Base-by-base conservation (phyloP, 2,329 filamentous ascomycete species). In the Fusarium mundagurra region DNA sequence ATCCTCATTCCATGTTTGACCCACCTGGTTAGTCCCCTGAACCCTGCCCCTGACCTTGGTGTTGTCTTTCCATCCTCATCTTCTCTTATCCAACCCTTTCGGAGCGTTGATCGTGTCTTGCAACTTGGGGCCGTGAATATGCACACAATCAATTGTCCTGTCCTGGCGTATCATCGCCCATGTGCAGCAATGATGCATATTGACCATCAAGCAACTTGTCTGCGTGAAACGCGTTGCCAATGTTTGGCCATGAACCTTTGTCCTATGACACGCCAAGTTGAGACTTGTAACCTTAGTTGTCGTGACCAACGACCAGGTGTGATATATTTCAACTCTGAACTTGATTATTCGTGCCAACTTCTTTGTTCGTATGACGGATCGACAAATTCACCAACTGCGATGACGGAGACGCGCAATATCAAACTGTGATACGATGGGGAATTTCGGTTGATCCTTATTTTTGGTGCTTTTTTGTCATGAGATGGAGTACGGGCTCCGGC, bases 371-470 rank as follows among this genome's bases (percentile, higher is more conserved):
- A 44, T 61, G 41, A 50, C 34, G 44, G 63, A 74, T 72, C 59
- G 31, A 59, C 55, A 45, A 39, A 34, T n/a, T 31, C 54, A 31
- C 34, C 66, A 60, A 33, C 39, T 47, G 29, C 36, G 34, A 60
- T 65, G 59, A 41, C 43, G 61, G 50, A 58, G 31, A 33, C 14
- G 43, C 33, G 41, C 47, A 44, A 67, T 64, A 53, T 36, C 64
- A 48, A 33, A 51, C 41, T 44, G 55, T 34, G 62, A 60, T 51
- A 72, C 48, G 55, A 74, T 69, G 41, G 64, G 59, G 62, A 72
- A 69, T 64, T 24, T 68, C 62, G 65, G 72, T 69, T 75, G 64
- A 70, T 75, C 61, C 53, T 63, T 75, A 74, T 74, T 74, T 72
- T 74, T 62, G 67, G 44, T 62, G 63, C 41, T 58, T 36, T 67